Evolutionary conservation across 2,329 filamentous ascomycete species (phyloP).

Genomic region (Bimuria novae-zelandiae): DNA sequence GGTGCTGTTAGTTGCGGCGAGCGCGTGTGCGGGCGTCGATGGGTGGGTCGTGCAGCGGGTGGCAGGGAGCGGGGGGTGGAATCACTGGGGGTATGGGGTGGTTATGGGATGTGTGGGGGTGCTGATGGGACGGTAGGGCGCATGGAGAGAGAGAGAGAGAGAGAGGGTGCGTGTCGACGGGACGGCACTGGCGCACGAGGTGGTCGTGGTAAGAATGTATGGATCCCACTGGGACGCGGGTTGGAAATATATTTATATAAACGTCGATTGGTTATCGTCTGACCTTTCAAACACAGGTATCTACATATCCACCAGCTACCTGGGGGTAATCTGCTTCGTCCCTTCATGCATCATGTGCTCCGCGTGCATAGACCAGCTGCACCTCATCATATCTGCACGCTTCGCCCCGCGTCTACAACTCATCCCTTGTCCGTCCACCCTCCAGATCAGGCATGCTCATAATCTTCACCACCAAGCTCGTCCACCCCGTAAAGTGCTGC

Average conservation of each 20-base stretch:
- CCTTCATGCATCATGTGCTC: neutral
- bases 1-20: constrained; percentile 49
- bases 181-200: too few species aligned
- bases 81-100: constrained; percentile 55
- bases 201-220: too few species aligned
- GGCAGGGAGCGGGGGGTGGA: constrained; percentile 52
- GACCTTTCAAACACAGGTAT: too few species aligned
- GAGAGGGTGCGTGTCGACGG: too few species aligned
- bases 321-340: neutral
- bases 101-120: constrained; percentile 45
- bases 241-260: too few species aligned
- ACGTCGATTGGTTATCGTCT: too few species aligned
- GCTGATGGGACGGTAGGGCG: constrained; percentile 31
- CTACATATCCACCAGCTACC: neutral
- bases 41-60: constrained; percentile 48
- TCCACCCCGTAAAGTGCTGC: constrained; percentile 98
- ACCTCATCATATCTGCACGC: neutral
- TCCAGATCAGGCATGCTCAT: constrained; percentile 85
- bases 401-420: constrained; percentile 24
- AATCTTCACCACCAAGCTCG: constrained; percentile 95
- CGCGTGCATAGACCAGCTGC: neutral
- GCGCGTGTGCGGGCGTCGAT: constrained; percentile 53
- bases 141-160: neutral
- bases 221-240: too few species aligned
- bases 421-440: constrained; percentile 33